These are phyloP conservation scores for Aspergillus conjunctus DNA, from an alignment of 495 filamentous ascomycete genomes.

Conservation along the genomic window DNA sequence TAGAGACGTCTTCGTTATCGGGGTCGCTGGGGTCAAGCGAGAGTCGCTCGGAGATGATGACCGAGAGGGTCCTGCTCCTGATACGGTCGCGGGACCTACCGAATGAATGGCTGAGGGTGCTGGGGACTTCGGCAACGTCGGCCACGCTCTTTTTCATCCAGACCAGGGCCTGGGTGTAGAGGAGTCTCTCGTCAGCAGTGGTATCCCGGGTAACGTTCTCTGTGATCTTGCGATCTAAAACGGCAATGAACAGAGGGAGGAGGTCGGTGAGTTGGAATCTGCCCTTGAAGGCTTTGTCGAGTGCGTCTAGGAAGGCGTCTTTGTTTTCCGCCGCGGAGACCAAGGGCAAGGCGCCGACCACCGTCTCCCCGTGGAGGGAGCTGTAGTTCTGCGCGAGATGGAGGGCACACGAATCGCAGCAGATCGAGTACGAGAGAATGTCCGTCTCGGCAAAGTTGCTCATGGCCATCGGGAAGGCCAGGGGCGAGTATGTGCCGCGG, in stretches of 20 bases:
- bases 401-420: constrained; percentile 1
- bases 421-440: neutral
- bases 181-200: neutral
- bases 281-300: neutral
- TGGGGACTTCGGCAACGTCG: neutral
- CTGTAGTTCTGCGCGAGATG: neutral
- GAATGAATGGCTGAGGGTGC: neutral
- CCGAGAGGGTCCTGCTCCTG: neutral
- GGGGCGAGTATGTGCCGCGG: neutral
- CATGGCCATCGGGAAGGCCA: constrained; percentile 1
- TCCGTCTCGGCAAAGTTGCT: constrained; percentile 1
- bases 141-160: neutral
- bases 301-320: neutral
- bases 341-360: neutral
- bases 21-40: neutral
- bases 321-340: neutral
- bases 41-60: neutral
- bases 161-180: neutral
- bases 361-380: neutral
- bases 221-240: neutral
- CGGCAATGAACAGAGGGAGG: neutral
- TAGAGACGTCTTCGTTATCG: neutral
- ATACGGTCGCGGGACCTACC: neutral
- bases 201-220: neutral
- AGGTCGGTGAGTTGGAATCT: neutral